Evolutionary conservation across 768 basidiomycete genomes (phyloP), one percentile per base, ranked within the genome.

Genomic region (Termitomyces sp.): DNA sequence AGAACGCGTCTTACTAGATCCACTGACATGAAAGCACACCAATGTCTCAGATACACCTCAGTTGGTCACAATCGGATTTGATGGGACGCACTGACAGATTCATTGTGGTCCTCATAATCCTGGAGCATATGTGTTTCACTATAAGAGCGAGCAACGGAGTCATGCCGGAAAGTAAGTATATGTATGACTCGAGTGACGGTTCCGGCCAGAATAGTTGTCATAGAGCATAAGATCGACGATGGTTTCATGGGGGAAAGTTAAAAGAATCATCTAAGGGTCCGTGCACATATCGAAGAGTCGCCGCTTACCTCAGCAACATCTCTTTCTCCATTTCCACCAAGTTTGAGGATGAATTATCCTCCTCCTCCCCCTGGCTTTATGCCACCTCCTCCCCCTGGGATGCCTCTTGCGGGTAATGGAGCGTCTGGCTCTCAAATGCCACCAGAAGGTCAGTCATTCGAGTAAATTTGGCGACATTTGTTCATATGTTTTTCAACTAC

Each of bases 341-440:
- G 59, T 56, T 41, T 46, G 26, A 75, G 75, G 72, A 84, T 82
- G 79, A 85, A 79, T 77, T 81, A 80, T 68, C 83, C 81, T 66
- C 82, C 81, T 64, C 82, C 81, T 57, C 79, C 81, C 36, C 81
- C 81, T 61, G 80, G 81, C 60, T 80, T 80, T 62, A 62, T 78
- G 69, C 78, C 78, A 18, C 72, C 78, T 6, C 79, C 80, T 8
- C 81, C 82, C 14, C 80, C 81, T 53, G 82, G 83, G 60, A 85
- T 85, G 83, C 73, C 74, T 8, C 67, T 70, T 28, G 67, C 71
- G 18, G 65, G 67, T 26, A 70, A 66, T 63, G 70, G 68, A 56
- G 74, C 79, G 0, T 78, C 76, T 49, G 67, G 72, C 41, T 79
- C 79, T 53, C 75, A 77, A 62, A 68, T 83, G 60, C 72, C 80